phyloP scores from a whole-genome alignment of 2,329 filamentous ascomycete genomes.

The Fusarium pseudocircinatum region DNA sequence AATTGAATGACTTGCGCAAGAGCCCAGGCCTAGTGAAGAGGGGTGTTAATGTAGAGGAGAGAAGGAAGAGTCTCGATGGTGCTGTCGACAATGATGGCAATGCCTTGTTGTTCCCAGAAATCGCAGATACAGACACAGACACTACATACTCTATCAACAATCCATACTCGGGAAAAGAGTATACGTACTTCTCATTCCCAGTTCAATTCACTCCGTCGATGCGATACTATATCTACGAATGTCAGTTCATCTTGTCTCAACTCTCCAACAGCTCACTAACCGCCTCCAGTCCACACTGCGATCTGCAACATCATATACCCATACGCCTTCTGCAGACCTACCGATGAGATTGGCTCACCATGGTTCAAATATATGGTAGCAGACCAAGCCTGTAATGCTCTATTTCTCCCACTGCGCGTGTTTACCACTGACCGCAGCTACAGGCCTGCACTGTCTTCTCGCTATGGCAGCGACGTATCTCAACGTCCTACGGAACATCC shows the following conservation, averaged over 20 bases:
- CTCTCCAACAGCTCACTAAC: not conserved
- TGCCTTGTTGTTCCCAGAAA: slow-evolving; percentile 26
- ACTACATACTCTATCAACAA: not conserved
- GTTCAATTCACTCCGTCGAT: slow-evolving; percentile 32
- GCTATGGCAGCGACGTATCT: slow-evolving; percentile 35
- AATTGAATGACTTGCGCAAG: not conserved
- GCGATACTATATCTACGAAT: slow-evolving; percentile 35
- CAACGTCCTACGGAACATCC: slow-evolving; percentile 19
- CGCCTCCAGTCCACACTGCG: slow-evolving; percentile 14
- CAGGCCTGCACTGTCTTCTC: slow-evolving; percentile 36
- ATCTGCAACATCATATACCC: slow-evolving; percentile 31
- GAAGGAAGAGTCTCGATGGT: not conserved
- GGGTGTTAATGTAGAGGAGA: not conserved
- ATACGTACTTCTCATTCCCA: slow-evolving; percentile 34
- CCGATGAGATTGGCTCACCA: slow-evolving; percentile 5
- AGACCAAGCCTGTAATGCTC: slow-evolving; percentile 27
- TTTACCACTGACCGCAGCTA: not conserved
- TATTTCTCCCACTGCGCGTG: accelerated
- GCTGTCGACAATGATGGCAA: not conserved
- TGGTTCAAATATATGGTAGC: slow-evolving; percentile 34
- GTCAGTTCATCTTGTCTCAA: not conserved
- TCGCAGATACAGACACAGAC: slow-evolving; percentile 13
- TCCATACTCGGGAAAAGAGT: slow-evolving; percentile 25
- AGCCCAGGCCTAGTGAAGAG: not conserved
- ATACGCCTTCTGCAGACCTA: slow-evolving; percentile 27